Conservation (phyloP, 2,329 filamentous ascomycete genomes). For the Talaromyces sp. region DNA sequence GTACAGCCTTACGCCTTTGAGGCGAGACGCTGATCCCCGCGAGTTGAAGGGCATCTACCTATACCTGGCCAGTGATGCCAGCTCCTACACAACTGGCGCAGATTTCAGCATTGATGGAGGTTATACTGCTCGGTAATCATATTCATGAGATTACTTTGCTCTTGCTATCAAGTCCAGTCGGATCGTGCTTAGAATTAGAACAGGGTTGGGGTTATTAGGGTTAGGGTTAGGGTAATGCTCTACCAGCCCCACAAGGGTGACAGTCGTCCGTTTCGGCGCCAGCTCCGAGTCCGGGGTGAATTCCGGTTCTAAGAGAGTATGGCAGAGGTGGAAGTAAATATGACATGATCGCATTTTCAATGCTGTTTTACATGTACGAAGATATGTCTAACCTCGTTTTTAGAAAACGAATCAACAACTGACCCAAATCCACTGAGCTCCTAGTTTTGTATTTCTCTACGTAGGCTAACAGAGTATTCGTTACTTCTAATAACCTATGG, state of each 20-base stretch:
- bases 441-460: neutral
- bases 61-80: conserved; percentile 2
- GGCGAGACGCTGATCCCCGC: conserved; percentile 58
- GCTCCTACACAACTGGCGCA: neutral
- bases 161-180: neutral
- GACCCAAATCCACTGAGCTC: neutral
- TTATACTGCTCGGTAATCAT: conserved; percentile 48
- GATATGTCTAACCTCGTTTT: neutral
- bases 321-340: neutral
- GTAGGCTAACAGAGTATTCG: neutral
- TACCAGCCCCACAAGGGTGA: neutral
- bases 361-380: neutral
- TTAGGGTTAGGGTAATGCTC: neutral
- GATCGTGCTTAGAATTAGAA: neutral
- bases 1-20: conserved; percentile 69
- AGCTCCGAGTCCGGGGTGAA: neutral
- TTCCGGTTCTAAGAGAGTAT: neutral
- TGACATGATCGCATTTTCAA: neutral
- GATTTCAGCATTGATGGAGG: conserved; percentile 56
- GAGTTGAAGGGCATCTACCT: conserved; percentile 70
- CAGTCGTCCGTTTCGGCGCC: neutral
- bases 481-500: neutral
- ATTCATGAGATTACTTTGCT: neutral
- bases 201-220: neutral
- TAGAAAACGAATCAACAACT: neutral